Evolutionary conservation across 2,329 filamentous ascomycete species (phyloP), one percentile per base, ranked within the genome.

Genomic region (Exophiala spinifera): DNA sequence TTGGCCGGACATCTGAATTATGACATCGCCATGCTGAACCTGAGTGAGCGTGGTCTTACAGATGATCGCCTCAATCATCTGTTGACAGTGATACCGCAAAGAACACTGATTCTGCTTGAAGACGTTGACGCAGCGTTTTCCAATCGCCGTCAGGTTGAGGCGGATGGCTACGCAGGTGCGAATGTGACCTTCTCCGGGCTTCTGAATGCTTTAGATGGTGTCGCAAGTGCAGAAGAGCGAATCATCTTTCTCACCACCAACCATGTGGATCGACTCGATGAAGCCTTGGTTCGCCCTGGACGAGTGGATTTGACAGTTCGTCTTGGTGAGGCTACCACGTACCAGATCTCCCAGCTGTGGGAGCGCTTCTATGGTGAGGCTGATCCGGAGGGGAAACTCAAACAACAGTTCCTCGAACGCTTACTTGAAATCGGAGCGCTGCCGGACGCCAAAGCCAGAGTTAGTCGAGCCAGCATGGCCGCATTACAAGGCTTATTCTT

Each of bases 241-340:
- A 88, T 99, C 59, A 85, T 95, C 1, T 96, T 99, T 71, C 78
- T 95, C 59, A 99, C 94, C 1, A 95, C 92, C 17, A 99, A 99
- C 66, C 90, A 96, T 66, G 84, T 96, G 34, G 91, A 96, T 62
- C 82, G 89, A 37, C 80, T 65, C 1, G 91, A 96, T 66, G 87
- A 90, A 57, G 94, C 94, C 3, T 74, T 99, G 39, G 89, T 97
- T 45, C 81, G 94, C 20, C 94, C 94, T 0, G 94, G 94, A 0
- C 82, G 94, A 46, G 91, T 99, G 1, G 94, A 99, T 71, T 88
- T 97, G 86, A 94, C 89, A 62, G 82, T 95, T 3, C 83, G 89
- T 51, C 86, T 99, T 46, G 92, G 91, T 34, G 88, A 96, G 70
- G 91, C 92, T 28, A 92, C 88, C 2, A 79, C 84, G 55, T 87